These are phyloP conservation scores for Fusarium armeniacum DNA, from an alignment of 2,329 filamentous ascomycete genomes.

Conservation along the genomic window DNA sequence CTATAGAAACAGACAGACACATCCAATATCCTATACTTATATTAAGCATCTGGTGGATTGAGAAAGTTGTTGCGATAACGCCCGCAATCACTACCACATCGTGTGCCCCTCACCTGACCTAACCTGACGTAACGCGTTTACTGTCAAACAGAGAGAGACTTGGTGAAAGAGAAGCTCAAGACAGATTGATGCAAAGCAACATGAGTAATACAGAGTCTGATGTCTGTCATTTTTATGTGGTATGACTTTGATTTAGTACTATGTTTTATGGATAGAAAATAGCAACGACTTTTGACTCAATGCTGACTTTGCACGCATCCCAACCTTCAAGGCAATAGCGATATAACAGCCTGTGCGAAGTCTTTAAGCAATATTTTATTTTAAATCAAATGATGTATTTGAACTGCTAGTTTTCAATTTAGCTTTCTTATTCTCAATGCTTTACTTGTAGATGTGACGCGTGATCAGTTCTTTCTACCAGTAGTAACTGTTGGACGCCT, in stretches of 20 bases:
- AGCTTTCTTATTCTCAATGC: not conserved
- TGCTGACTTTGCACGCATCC: not conserved
- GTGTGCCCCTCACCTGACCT: conserved; percentile 44
- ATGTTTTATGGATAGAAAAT: not conserved
- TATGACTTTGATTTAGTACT: not conserved
- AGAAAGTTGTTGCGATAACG: not conserved
- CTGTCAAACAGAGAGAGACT: conserved; percentile 1
- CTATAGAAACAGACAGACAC: not conserved
- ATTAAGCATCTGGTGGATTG: not conserved
- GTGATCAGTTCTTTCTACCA: conserved; percentile 11
- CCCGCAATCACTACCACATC: conserved; percentile 16
- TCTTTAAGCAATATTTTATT: not conserved
- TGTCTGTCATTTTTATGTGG: too few relatives aligned
- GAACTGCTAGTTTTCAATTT: rapidly evolving
- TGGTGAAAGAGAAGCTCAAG: not conserved
- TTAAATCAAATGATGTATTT: not conserved
- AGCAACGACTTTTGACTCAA: not conserved
- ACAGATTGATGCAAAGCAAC: not conserved
- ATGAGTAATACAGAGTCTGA: too few relatives aligned
- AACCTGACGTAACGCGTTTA: conserved; percentile 40
- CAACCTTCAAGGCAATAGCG: not conserved
- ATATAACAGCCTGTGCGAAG: not conserved
- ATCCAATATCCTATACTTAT: not conserved
- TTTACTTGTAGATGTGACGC: conserved; percentile 1
- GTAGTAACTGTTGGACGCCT: conserved; percentile 41